phyloP scores from a whole-genome alignment of 805 yeast species.

The Torulaspora gathmanii region DNA sequence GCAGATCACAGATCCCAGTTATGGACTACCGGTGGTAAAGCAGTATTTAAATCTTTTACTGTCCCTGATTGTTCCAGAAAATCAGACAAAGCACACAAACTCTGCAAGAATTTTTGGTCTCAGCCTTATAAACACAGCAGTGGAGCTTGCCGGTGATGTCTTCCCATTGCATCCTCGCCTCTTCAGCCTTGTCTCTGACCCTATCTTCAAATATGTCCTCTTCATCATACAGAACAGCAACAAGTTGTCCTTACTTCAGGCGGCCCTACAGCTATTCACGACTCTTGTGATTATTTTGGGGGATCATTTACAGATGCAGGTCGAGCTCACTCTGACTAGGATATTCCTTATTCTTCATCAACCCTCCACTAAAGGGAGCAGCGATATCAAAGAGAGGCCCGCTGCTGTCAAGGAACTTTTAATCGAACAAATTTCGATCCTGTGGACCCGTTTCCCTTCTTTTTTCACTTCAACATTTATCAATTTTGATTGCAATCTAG shows the following conservation, averaged over 20 bases:
- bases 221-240: constrained; percentile 71
- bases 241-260: constrained; percentile 65
- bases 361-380: constrained; percentile 13
- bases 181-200: constrained; percentile 65
- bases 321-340: constrained; percentile 64
- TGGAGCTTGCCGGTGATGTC: constrained; percentile 71
- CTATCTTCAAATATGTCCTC: constrained; percentile 78
- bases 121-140: constrained; percentile 65
- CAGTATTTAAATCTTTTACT: constrained; percentile 73
- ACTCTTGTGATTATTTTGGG: constrained; percentile 67
- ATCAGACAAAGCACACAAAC: constrained; percentile 81
- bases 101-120: constrained; percentile 80
- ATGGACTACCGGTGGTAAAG: constrained; percentile 68
- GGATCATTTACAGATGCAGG: constrained; percentile 65
- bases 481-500: constrained; percentile 86
- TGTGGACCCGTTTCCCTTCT: constrained; percentile 76
- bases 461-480: constrained; percentile 74
- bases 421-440: constrained; percentile 74
- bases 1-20: constrained; percentile 39
- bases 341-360: constrained; percentile 53
- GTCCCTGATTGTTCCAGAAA: constrained; percentile 75
- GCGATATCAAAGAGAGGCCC: constrained; percentile 33
- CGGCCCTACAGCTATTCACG: constrained; percentile 69
- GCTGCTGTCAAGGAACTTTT: constrained; percentile 67
- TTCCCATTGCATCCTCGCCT: constrained; percentile 60